A percentile compares a stretch with the other conserved stretches of the same genome.
phyloP scores from a whole-genome alignment of 2,329 filamentous ascomycete genomes.

The Fusarium circinatum region DNA sequence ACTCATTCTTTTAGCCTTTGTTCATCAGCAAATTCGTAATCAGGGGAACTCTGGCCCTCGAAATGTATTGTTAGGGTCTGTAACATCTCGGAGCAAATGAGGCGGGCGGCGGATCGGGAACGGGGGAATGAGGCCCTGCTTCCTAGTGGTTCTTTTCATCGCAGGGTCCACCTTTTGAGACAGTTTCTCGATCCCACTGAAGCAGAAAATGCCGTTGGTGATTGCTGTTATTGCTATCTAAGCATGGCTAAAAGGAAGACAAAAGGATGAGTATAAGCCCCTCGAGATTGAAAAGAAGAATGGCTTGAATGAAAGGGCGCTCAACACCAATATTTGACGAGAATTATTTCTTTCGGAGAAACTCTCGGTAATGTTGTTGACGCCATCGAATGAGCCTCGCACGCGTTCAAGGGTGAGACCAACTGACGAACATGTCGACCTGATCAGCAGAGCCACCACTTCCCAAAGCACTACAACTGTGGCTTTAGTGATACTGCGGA shows the following conservation, averaged over 20 bases:
- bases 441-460: background rate
- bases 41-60: background rate
- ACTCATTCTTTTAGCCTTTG: accelerated
- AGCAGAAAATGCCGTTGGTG: background rate
- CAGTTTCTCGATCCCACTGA: background rate
- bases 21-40: accelerated
- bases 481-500: too few relatives aligned
- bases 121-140: too few relatives aligned
- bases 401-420: background rate
- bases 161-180: background rate
- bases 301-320: accelerated
- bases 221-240: background rate
- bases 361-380: background rate
- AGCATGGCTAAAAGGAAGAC: background rate
- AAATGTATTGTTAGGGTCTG: background rate
- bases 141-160: background rate
- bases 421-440: background rate
- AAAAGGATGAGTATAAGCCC: background rate
- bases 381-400: background rate
- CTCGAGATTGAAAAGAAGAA: too few relatives aligned
- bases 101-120: too few relatives aligned
- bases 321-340: background rate
- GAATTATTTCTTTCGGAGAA: background rate
- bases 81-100: background rate
- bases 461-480: background rate